Percentiles rank a stretch among this genome's conserved stretches.
Evolutionary conservation across 257 asterid species (phyloP).

Genomic region (Gynochthodes officinalis): DNA sequence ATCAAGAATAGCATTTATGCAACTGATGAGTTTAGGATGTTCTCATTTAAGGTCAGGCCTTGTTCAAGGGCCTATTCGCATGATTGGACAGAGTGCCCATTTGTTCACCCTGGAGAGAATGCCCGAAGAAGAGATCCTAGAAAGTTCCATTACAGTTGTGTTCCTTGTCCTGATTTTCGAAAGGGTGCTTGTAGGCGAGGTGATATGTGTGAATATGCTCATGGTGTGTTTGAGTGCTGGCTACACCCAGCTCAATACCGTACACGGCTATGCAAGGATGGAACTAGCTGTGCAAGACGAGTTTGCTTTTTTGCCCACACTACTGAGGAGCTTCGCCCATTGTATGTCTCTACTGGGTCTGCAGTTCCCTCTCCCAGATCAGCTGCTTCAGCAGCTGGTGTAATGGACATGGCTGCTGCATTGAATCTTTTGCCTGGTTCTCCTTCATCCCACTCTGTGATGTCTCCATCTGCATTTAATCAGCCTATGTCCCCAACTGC

Average conservation of each 20-base stretch:
- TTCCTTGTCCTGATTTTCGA: conserved; percentile 95
- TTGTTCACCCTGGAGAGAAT: conserved; percentile 95
- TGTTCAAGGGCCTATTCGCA: conserved; percentile 98
- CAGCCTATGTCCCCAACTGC: conserved; percentile 71
- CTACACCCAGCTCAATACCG: conserved; percentile 96
- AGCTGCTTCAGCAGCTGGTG: conserved; percentile 63
- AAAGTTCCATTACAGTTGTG: conserved; percentile 91
- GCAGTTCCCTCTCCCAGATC: conserved; percentile 91
- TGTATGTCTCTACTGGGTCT: conserved; percentile 86
- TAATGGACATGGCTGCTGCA: conserved; percentile 94
- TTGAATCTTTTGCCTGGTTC: conserved; percentile 74
- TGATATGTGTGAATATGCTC: conserved; percentile 97
- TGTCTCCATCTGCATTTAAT: conserved; percentile 72
- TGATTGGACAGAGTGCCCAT: conserved; percentile 98
- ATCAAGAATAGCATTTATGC: conserved; percentile 78
- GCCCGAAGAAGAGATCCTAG: conserved; percentile 96
- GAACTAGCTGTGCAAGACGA: conserved; percentile 71
- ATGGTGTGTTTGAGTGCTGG: conserved; percentile 99
- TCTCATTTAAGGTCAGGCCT: conserved; percentile 85
- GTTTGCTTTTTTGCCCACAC: conserved; percentile 94
- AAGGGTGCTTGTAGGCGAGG: conserved; percentile 95
- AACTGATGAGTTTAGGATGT: conserved; percentile 93
- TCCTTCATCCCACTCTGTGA: conserved; percentile 63
- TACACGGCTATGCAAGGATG: conserved; percentile 86
- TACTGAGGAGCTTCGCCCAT: conserved; percentile 85